Evolutionary conservation across 768 basidiomycete genomes (phyloP), one percentile per base, ranked within the genome.

Genomic region (Boletus rex-veris): DNA sequence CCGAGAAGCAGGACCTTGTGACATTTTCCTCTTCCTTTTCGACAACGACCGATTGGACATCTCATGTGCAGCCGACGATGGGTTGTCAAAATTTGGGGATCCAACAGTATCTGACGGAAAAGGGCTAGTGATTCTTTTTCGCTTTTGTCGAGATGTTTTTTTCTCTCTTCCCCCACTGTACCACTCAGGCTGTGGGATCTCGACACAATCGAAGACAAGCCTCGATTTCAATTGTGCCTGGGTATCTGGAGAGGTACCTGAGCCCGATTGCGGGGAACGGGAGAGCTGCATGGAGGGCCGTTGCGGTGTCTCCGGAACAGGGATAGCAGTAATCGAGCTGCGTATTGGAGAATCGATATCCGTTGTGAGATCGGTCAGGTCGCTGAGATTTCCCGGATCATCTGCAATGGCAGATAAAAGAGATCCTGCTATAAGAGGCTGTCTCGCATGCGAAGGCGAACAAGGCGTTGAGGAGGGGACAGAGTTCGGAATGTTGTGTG

Each of bases 321-420:
- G 37, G 11, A 45, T n/a, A 36, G 21, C 19, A n/a, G 16, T 15
- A 15, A 41, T 42, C 28, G 52, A 39, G 39, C 49, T 45, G 11
- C 18, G 45, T 24, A 59, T 45, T 16, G 68, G 45, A 21, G 58
- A 63, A 40, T 48, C 54, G 26, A 47, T 9, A 18, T 70, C 68
- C 18, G 64, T 60, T 50, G 62, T 52, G 26, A 71, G 63, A 18
- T 71, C 70, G 7, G 71, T 69, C 52, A 72, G 52, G 19, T 65
- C 66, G 33, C 68, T 72, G 15, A 65, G 47, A 38, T 54, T 48
- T 26, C 44, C 58, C 3, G 45, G 15, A 45, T 63, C 55, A 21
- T 66, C 61, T n/a, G 16, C 14, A 26, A 9, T 10, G n/a, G 31
- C 14, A 30, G 15, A 53, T 15, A 44, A 39, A 53, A 46, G 31